Base-by-base conservation (phyloP, 306 rosid species). In the Prosopis cineraria region DNA sequence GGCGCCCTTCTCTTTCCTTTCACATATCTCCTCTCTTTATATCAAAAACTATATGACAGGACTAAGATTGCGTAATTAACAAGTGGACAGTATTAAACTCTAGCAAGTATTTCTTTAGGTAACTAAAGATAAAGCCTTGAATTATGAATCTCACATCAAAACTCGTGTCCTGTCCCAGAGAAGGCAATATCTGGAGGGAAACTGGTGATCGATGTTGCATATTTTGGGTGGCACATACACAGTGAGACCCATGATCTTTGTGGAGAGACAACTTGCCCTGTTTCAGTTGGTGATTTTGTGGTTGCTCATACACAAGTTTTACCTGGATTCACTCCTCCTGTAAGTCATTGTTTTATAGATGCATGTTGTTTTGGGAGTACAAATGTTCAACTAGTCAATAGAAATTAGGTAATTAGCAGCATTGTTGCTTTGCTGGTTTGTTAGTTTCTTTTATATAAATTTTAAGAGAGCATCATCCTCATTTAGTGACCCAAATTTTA, bases 191-290 rank as follows among this genome's bases (percentile, higher is more conserved):
- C 89, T 56, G 97, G 87, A 75, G 98, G 98, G 72, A 90, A 88
- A 65, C 55, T 94, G 71, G 89, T 81, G 72, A 86, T 94, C 43
- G 98, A 92, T 2, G 96, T 90, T 64, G 89, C 97, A 0, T 88
- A 87, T 80, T 92, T 92, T 41, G 97, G 97, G 62, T 85, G 91
- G 89, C 89, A 89, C 82, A 80, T 94, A 69, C 83, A 92, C 83
- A 87, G 89, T 48, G 97, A 94, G 88, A 83, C 86, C 68, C 94
- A 87, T 62, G 96, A 94, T 79, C 96, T 94, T 76, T 92, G 97
- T 66, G 84, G 75, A 13, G 94, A 92, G 82, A 89, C 98, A 43
- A 81, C 92, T 79, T 94, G 98, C 85, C 98, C 98, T 48, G 85
- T 89, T 80, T 78, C 94, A 0, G 22, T 59, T 70, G 98, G 98